Conservation (phyloP, 805 yeast genomes). For the Pichia insulana region DNA sequence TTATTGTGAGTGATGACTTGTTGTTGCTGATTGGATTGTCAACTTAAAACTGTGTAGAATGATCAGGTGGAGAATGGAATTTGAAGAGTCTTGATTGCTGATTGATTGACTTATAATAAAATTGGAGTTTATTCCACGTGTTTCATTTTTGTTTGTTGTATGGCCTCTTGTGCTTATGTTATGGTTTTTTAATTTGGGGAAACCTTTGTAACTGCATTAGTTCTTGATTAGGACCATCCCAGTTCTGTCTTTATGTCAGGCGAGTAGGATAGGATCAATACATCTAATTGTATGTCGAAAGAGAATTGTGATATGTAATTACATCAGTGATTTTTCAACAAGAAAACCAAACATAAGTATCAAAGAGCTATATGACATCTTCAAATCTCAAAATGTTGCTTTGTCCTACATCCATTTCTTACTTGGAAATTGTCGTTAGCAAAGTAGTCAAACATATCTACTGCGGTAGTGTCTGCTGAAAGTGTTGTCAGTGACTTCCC, state of each 20-base stretch:
- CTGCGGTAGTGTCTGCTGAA: too few relatives aligned
- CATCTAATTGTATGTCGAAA: conserved; percentile 5
- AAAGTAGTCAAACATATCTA: too few relatives aligned
- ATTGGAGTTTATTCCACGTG: background rate
- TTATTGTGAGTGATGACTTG: too few relatives aligned
- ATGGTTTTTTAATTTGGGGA: too few relatives aligned
- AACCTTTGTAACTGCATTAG: too few relatives aligned
- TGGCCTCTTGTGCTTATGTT: background rate
- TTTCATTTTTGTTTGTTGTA: background rate
- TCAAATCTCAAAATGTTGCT: background rate
- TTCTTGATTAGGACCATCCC: conserved; percentile 10
- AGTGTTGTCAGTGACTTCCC: too few relatives aligned
- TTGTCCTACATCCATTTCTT: too few relatives aligned
- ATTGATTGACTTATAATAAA: background rate
- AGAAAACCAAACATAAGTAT: background rate
- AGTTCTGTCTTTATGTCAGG: background rate
- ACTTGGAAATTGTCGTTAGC: too few relatives aligned
- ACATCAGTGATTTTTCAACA: background rate
- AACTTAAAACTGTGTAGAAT: background rate
- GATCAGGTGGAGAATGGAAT: background rate
- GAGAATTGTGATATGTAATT: background rate
- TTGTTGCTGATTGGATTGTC: too few relatives aligned
- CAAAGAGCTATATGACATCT: background rate
- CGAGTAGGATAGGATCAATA: conserved; percentile 11
- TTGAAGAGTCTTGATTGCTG: background rate